Percentiles rank a stretch among this genome's conserved stretches.
Conservation (phyloP, 352 stramenopile genomes). For the Phytophthora sansomeana region DNA sequence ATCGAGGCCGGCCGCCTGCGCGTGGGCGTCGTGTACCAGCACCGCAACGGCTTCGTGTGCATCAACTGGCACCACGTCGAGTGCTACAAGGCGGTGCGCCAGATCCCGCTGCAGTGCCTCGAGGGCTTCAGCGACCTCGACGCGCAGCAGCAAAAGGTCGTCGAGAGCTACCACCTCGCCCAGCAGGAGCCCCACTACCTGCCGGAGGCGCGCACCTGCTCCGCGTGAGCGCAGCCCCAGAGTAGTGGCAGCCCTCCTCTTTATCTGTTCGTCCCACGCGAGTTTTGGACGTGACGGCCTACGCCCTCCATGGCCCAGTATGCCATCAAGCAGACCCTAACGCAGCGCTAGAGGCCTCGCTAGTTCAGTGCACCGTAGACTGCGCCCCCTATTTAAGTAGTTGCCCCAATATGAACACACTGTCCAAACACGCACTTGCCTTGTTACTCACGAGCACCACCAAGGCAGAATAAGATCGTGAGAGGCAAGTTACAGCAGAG, state of each 20-base stretch:
- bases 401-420: conserved; percentile 30
- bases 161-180: conserved; percentile 53
- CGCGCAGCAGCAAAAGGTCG: conserved; percentile 59
- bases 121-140: conserved; percentile 79
- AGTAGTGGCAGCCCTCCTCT: neutral
- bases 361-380: conserved; percentile 16
- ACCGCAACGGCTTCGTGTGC: conserved; percentile 84
- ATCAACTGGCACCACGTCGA: conserved; percentile 90
- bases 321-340: neutral
- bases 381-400: conserved; percentile 39
- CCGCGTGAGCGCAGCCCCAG: conserved; percentile 50
- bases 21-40: conserved; percentile 82
- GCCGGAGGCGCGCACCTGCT: conserved; percentile 37
- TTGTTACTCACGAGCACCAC: no score
- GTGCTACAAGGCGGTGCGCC: conserved; percentile 69
- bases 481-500: conserved; percentile 1
- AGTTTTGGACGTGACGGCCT: conserved; percentile 27
- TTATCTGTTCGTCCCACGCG: conserved; percentile 17
- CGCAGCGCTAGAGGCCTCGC: neutral
- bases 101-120: conserved; percentile 69
- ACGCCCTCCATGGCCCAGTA: no score
- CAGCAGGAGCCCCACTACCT: conserved; percentile 29
- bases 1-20: conserved; percentile 74
- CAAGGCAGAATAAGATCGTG: conserved; percentile 15
- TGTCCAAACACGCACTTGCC: conserved; percentile 23